phyloP scores from a whole-genome alignment of 2,329 filamentous ascomycete species.

The Elsinoe arachidis region DNA sequence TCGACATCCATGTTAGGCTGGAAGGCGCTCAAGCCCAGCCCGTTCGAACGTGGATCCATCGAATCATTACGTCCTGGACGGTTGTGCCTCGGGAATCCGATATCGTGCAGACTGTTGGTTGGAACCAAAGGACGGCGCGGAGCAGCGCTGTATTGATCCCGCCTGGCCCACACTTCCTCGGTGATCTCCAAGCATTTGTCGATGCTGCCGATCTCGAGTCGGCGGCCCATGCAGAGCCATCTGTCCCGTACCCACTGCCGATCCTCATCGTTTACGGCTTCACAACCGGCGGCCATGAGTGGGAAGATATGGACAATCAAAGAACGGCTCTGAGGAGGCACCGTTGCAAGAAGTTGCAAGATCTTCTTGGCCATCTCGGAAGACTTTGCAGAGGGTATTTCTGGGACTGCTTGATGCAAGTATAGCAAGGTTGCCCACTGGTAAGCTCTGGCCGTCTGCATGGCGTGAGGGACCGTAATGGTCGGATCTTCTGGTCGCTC shows the following conservation, averaged over 20 bases:
- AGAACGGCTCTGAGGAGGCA: slow-evolving; percentile 53
- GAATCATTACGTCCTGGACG: neutral
- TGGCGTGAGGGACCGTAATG: slow-evolving; percentile 53
- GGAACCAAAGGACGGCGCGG: slow-evolving; percentile 27
- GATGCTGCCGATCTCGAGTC: slow-evolving; percentile 60
- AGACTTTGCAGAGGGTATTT: slow-evolving; percentile 50
- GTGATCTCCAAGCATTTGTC: slow-evolving; percentile 57
- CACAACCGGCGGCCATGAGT: slow-evolving; percentile 58
- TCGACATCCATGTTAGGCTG: slow-evolving; percentile 5
- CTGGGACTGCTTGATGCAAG: slow-evolving; percentile 59
- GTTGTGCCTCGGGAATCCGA: neutral
- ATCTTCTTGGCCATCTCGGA: slow-evolving; percentile 54
- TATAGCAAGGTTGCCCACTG: slow-evolving; percentile 59
- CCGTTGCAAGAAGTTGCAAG: slow-evolving; percentile 52
- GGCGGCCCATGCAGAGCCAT: slow-evolving; percentile 52
- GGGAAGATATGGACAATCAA: slow-evolving; percentile 64
- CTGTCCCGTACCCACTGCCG: slow-evolving; percentile 55
- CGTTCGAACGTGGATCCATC: slow-evolving; percentile 3
- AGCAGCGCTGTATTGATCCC: slow-evolving; percentile 42
- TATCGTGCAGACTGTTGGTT: slow-evolving; percentile 23
- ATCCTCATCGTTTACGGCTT: slow-evolving; percentile 51
- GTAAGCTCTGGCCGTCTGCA: slow-evolving; percentile 59
- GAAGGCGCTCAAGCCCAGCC: neutral
- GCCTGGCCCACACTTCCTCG: slow-evolving; percentile 57
- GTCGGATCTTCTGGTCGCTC: slow-evolving; percentile 56